Evolutionary conservation across 305 asterid genomes (phyloP).

Genomic region (Andrographis paniculata): DNA sequence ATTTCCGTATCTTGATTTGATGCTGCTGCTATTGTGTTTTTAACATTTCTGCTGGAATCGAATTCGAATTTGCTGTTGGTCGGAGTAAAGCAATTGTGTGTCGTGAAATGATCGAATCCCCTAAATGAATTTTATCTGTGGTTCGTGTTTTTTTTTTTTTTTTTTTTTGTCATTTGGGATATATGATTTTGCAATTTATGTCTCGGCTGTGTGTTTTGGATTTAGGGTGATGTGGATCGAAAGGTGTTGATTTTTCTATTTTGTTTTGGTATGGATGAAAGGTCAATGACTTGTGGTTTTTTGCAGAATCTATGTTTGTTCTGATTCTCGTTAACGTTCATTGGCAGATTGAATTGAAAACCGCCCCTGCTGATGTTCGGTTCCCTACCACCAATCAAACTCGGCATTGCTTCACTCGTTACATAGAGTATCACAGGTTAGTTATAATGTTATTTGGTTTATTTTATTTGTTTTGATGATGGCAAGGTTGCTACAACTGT

Average conservation of each 20-base stretch:
- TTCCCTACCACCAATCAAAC: conserved; percentile 22
- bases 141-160: not conserved
- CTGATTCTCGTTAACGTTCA: not conserved
- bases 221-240: not conserved
- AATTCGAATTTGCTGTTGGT: not conserved
- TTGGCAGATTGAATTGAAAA: conserved; percentile 67
- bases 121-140: too few relatives aligned
- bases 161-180: not conserved
- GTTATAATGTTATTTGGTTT: conserved; percentile 2
- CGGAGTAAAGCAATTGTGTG: too few relatives aligned
- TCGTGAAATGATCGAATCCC: too few relatives aligned
- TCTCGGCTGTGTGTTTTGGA: not conserved
- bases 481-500: conserved; percentile 1
- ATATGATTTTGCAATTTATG: too few relatives aligned
- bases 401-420: conserved; percentile 92
- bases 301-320: not conserved
- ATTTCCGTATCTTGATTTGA: not conserved
- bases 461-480: not conserved
- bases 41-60: not conserved
- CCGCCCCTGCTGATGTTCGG: conserved; percentile 58
- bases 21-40: not conserved
- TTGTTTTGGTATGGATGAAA: not conserved
- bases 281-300: not conserved
- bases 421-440: conserved; percentile 84
- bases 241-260: not conserved